These are phyloP conservation scores for Rugonectria rugulosa DNA, from an alignment of 2,329 filamentous ascomycete species.

Conservation along the genomic window DNA sequence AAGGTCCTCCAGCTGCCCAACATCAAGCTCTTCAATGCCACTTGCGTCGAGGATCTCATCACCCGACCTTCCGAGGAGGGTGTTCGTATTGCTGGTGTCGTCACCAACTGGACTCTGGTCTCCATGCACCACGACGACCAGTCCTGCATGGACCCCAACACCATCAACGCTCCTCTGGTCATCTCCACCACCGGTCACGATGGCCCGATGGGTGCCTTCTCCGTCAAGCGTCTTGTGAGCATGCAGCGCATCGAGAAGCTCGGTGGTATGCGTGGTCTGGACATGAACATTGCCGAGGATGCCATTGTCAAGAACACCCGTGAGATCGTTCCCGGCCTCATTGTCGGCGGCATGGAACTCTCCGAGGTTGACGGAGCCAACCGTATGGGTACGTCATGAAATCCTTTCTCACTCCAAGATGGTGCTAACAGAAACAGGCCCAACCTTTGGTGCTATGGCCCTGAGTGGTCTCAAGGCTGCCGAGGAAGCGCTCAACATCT, in stretches of 20 bases:
- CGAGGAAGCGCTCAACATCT: conserved; percentile 81
- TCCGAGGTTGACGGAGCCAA: conserved; percentile 91
- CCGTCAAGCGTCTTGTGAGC: conserved; percentile 86
- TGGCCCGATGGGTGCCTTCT: conserved; percentile 89
- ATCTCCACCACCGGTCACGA: conserved; percentile 94
- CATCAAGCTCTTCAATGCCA: conserved; percentile 96
- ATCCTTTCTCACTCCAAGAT: neutral
- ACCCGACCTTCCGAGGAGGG: conserved; percentile 69
- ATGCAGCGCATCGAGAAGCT: conserved; percentile 86
- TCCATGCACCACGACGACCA: conserved; percentile 88
- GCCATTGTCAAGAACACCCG: conserved; percentile 92
- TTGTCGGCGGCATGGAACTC: conserved; percentile 95
- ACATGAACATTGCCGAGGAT: conserved; percentile 92
- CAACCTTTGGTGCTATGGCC: conserved; percentile 89
- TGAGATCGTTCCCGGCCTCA: conserved; percentile 85
- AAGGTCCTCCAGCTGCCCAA: conserved; percentile 87
- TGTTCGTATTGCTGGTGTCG: conserved; percentile 83
- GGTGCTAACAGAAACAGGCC: conserved; percentile 49
- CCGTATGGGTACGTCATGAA: conserved; percentile 78
- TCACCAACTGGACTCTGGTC: conserved; percentile 96
- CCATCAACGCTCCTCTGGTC: conserved; percentile 89
- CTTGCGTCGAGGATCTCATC: conserved; percentile 90
- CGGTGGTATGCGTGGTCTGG: conserved; percentile 90
- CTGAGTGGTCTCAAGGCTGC: conserved; percentile 89
- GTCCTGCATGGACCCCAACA: conserved; percentile 97